These are phyloP conservation scores for Colletotrichum orchidophilum DNA, from an alignment of 2,329 filamentous ascomycete species.

Conservation along the genomic window DNA sequence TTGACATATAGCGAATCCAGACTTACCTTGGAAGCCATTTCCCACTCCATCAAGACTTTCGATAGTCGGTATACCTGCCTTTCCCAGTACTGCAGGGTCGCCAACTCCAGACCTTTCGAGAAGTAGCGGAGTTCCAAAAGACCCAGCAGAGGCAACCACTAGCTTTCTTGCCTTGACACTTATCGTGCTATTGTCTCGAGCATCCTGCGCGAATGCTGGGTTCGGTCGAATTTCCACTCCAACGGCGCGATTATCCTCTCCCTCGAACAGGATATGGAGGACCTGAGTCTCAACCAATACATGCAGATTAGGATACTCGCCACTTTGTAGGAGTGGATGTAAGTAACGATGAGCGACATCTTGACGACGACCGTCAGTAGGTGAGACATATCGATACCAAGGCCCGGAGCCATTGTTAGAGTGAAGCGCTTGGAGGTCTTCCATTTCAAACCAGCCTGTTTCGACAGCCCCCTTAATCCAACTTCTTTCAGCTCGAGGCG, in stretches of 20 bases:
- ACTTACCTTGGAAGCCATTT: conserved; percentile 5
- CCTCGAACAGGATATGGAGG: conserved; percentile 49
- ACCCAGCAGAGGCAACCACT: conserved; percentile 41
- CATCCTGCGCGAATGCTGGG: conserved; percentile 44
- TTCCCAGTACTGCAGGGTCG: conserved; percentile 47
- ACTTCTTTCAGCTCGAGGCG: conserved; percentile 49
- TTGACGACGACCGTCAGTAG: conserved; percentile 54
- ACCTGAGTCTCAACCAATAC: conserved; percentile 42
- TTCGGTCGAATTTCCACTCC: conserved; percentile 58
- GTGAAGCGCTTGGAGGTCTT: conserved; percentile 59
- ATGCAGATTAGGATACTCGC: conserved; percentile 41
- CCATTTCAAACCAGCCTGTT: conserved; percentile 56
- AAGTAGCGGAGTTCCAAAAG: conserved; percentile 6
- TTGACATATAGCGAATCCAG: background rate
- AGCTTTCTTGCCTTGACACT: conserved; percentile 53
- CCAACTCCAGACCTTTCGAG: conserved; percentile 25
- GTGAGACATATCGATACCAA: conserved; percentile 36
- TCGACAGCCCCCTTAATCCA: conserved; percentile 55
- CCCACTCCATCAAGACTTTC: conserved; percentile 49
- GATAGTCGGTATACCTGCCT: conserved; percentile 56
- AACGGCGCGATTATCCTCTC: conserved; percentile 53
- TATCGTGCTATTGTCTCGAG: conserved; percentile 10
- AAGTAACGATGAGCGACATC: conserved; percentile 42
- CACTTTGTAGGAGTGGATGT: conserved; percentile 40
- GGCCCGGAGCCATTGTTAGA: conserved; percentile 37